Evolutionary conservation across 139 green algal species (phyloP).

Genomic region (Astrephomene gubernaculifera): DNA sequence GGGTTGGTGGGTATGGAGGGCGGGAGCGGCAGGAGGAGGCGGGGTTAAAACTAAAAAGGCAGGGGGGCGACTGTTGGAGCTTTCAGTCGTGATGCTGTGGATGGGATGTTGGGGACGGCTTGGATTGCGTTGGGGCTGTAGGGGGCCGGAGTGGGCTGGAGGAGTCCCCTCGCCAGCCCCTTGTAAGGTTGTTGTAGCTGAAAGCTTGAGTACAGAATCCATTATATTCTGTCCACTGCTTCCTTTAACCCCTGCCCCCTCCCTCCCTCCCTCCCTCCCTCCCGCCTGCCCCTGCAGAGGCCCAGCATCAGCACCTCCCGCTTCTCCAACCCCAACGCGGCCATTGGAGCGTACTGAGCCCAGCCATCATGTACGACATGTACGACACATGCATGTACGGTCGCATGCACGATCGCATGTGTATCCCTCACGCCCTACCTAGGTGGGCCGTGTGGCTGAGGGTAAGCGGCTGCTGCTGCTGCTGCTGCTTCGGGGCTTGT

Average conservation of each 20-base stretch:
- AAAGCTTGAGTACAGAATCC: background rate
- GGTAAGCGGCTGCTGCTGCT: too few species aligned
- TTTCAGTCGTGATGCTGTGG: background rate
- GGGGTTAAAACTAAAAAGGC: background rate
- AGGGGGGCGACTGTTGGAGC: too few species aligned
- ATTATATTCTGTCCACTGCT: background rate
- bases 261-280: background rate
- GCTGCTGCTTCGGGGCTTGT: too few species aligned
- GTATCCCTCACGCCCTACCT: too few species aligned
- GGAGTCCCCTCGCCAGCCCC: background rate
- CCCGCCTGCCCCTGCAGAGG: background rate
- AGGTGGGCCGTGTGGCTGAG: too few species aligned
- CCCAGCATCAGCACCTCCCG: slow-evolving; percentile 2
- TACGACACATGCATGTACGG: too few species aligned
- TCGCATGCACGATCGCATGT: too few species aligned
- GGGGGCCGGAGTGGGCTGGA: background rate
- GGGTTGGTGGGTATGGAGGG: too few species aligned
- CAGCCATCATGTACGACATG: too few species aligned
- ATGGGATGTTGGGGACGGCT: background rate
- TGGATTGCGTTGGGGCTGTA: background rate
- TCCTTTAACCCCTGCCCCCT: background rate
- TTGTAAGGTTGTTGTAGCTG: background rate
- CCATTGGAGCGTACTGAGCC: too few species aligned
- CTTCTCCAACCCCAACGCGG: slow-evolving; percentile 17
- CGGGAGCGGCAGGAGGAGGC: background rate